Conservation (phyloP, 345 rosid species). For the Heritiera littoralis region DNA sequence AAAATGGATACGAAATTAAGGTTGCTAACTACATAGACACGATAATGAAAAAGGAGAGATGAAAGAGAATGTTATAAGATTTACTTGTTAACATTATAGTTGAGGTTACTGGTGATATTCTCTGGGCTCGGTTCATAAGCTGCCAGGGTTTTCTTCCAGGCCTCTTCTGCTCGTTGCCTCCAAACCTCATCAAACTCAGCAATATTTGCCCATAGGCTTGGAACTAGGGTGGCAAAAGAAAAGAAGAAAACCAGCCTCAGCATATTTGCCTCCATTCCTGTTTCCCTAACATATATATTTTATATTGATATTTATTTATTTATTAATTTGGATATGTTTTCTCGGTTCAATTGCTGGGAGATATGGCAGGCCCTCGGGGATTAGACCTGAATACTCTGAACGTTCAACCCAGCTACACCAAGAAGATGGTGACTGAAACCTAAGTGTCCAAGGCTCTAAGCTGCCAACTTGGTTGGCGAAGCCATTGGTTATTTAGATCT, state of each 20-base stretch:
- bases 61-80: not conserved
- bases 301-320: too few species aligned
- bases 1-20: not conserved
- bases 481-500: not conserved
- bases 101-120: constrained; percentile 27
- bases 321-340: not conserved
- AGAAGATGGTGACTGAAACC: not conserved
- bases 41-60: not conserved
- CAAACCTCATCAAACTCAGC: constrained; percentile 40
- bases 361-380: not conserved
- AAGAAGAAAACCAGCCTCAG: constrained; percentile 29
- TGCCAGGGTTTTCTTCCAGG: constrained; percentile 31
- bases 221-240: constrained; percentile 27
- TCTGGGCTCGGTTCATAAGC: constrained; percentile 36
- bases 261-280: constrained; percentile 16
- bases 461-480: not conserved
- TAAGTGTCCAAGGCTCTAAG: not conserved
- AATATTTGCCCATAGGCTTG: constrained; percentile 29
- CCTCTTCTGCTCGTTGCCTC: constrained; percentile 39
- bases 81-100: constrained; percentile 31
- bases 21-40: not conserved
- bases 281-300: not conserved
- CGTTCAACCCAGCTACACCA: constrained; percentile 9
- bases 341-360: not conserved
- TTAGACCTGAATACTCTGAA: not conserved